Evolutionary conservation across 1,139 yeast genomes (phyloP).

Genomic region (Sugiyamaella paludigena): DNA sequence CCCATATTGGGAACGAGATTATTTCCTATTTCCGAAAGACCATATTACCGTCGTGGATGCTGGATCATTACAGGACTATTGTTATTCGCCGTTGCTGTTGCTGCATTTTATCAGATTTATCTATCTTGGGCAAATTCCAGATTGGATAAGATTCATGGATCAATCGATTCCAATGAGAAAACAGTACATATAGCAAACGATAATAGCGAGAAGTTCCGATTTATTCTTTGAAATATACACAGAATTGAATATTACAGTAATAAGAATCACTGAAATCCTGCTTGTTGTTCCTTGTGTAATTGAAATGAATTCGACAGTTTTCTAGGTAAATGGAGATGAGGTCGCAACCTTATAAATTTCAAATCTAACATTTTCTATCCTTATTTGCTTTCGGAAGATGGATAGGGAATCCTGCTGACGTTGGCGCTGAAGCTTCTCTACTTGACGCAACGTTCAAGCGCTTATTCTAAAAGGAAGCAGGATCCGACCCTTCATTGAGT

Average conservation of each 20-base stretch:
- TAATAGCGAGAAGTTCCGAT: constrained; percentile 23
- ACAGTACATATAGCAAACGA: constrained; percentile 20
- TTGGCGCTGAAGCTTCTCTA: too few species aligned
- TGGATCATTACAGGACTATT: constrained; percentile 27
- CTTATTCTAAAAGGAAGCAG: too few species aligned
- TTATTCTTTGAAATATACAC: constrained; percentile 16
- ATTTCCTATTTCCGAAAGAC: constrained; percentile 32
- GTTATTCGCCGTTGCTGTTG: constrained; percentile 21
- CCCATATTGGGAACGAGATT: constrained; percentile 33
- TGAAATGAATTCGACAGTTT: too few species aligned
- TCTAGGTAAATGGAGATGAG: too few species aligned
- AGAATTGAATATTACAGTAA: neutral
- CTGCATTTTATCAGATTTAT: constrained; percentile 22
- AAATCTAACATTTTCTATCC: too few species aligned
- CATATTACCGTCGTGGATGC: constrained; percentile 31
- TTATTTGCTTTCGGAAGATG: too few species aligned
- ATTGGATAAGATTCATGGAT: constrained; percentile 27
- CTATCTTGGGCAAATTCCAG: constrained; percentile 22
- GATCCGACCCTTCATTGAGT: too few species aligned
- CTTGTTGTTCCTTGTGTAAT: too few species aligned
- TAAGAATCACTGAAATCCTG: neutral
- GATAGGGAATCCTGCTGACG: too few species aligned
- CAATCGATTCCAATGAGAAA: constrained; percentile 13
- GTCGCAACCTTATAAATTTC: too few species aligned
- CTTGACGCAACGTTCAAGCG: too few species aligned